A percentile compares a stretch with the other conserved stretches of the same genome.
Conservation (phyloP, 2,329 filamentous ascomycete genomes). For the Dactylellina parvicollis region DNA sequence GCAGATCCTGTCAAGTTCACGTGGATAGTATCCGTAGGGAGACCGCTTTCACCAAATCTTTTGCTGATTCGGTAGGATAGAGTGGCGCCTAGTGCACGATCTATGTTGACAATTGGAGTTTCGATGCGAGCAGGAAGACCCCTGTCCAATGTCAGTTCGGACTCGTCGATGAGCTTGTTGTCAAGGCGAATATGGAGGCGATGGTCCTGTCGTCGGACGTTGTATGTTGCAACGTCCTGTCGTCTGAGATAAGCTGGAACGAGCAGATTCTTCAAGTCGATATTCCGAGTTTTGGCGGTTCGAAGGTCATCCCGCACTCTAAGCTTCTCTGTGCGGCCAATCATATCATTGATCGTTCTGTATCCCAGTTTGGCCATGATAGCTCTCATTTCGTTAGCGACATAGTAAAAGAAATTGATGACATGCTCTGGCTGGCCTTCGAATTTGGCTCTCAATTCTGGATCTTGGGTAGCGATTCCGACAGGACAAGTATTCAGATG, state of each 20-base stretch:
- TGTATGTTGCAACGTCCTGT: constrained; percentile 94
- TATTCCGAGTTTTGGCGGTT: constrained; percentile 88
- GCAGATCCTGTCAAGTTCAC: constrained; percentile 96
- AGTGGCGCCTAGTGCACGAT: constrained; percentile 90
- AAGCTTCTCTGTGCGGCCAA: constrained; percentile 87
- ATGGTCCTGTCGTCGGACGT: constrained; percentile 97
- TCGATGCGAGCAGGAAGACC: constrained; percentile 91
- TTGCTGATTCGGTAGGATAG: constrained; percentile 96
- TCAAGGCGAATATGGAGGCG: constrained; percentile 90
- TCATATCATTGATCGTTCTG: constrained; percentile 97
- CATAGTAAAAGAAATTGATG: constrained; percentile 99
- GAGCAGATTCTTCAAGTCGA: constrained; percentile 89
- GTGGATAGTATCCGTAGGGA: constrained; percentile 92
- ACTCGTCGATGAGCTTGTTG: constrained; percentile 96
- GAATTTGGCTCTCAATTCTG: constrained; percentile 94
- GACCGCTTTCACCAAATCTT: constrained; percentile 85
- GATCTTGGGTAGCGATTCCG: constrained; percentile 94
- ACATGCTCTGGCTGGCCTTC: constrained; percentile 91
- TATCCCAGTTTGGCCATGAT: constrained; percentile 97
- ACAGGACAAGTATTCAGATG: constrained; percentile 82
- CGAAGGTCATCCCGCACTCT: constrained; percentile 88
- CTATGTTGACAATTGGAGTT: constrained; percentile 95
- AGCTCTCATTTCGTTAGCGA: constrained; percentile 92
- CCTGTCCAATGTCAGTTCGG: constrained; percentile 92
- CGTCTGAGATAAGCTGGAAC: constrained; percentile 96